Evolutionary conservation across 768 basidiomycete species (phyloP), one percentile per base, ranked within the genome.

Genomic region (Goffeauzyma gilvescens): DNA sequence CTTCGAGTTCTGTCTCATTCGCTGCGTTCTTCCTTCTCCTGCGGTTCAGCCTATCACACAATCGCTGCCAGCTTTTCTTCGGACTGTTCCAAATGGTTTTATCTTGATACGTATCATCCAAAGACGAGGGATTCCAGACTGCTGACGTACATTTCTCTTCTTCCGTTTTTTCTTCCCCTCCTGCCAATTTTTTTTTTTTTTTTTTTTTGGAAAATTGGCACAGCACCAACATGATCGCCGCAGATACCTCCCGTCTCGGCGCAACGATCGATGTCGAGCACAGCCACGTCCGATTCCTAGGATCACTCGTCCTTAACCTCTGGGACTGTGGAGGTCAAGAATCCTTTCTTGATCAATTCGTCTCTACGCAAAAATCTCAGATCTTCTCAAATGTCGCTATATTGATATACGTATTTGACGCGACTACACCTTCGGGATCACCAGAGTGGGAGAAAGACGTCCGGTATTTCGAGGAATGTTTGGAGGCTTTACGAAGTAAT

Each of bases 311-410:
- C 49, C 75, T 98, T 55, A 90, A 90, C 59, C 71, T 95, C 5
- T 95, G 90, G 90, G 93, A 98, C 65, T 95, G 93, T 53, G 93
- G 90, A 32, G 93, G 93, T 6, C 93, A 98, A 65, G 86, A 93
- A 60, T 75, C 86, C 12, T 96, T 93, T 70, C 87, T 96, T 78
- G 89, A 95, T 64, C 81, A 81, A 22, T 96, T 95, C 65, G 79
- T 98, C 45, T 78, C 79, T 26, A 75, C 79, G 0, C 86, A 95
- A 60, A 79, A 84, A 47, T 72, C 78, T n/a, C 87, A 81, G 25
- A 90, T 95, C 51, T 98, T 98, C 68, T 77, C 81, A 55, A 83
- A 95, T 57, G 93, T 95, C 44, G 86, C 84, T 21, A 84, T 96
- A 45, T 75, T 96, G 66, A 96, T 98, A 55, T 98, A 98, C 66